A percentile compares a stretch with the other conserved stretches of the same genome.
phyloP scores from a whole-genome alignment of 164 flowering plant genomes.

The Magnolia kwangsiensis region DNA sequence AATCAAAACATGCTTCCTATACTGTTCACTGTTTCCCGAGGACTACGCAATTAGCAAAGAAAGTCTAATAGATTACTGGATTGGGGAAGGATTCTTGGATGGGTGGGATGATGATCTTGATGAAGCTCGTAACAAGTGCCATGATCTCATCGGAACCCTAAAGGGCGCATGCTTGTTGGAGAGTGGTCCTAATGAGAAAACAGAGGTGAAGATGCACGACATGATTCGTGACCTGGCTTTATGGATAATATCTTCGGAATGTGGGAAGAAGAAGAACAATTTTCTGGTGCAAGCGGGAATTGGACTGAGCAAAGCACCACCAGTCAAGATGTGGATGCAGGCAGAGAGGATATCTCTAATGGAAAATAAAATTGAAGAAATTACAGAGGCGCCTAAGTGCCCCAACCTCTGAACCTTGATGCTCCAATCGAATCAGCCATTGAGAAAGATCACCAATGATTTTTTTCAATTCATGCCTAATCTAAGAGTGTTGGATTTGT shows the following conservation, averaged over 20 bases:
- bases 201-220: constrained; percentile 34
- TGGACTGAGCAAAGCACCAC: constrained; percentile 6
- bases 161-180: constrained; percentile 17
- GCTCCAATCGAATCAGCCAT: constrained; percentile 1
- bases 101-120: constrained; percentile 5
- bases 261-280: background rate
- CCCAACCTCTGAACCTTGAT: constrained; percentile 21
- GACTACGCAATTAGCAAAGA: background rate
- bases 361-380: constrained; percentile 10
- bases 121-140: constrained; percentile 17
- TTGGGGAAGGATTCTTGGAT: constrained; percentile 24
- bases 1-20: constrained; percentile 2
- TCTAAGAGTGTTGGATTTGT: constrained; percentile 26
- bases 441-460: constrained; percentile 3
- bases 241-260: background rate
- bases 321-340: constrained; percentile 5
- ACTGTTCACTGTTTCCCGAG: constrained; percentile 14
- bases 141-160: constrained; percentile 20
- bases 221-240: constrained; percentile 31
- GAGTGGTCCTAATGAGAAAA: background rate
- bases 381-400: constrained; percentile 10
- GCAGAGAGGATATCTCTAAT: constrained; percentile 20
- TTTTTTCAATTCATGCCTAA: constrained; percentile 21
- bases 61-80: constrained; percentile 15
- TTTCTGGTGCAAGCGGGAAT: constrained; percentile 19